Conservation (phyloP, 352 stramenopile genomes). For the Phytopythium chamaehyphon region DNA sequence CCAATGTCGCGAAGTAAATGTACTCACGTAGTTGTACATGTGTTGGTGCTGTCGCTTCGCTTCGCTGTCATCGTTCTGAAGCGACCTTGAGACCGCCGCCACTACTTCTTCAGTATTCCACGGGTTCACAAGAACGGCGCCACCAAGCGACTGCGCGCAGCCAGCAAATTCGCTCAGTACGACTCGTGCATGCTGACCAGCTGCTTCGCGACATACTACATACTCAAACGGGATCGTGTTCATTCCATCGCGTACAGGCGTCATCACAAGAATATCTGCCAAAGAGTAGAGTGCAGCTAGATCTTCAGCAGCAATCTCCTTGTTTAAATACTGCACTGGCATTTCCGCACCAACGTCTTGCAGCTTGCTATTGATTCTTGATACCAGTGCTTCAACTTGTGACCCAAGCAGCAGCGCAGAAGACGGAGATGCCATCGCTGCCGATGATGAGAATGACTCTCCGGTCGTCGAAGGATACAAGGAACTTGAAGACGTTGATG, state of each 20-base stretch:
- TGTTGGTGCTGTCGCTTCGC: slow-evolving; percentile 70
- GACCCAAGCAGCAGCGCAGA: slow-evolving; percentile 69
- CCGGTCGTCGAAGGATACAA: slow-evolving; percentile 3
- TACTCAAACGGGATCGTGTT: slow-evolving; percentile 91
- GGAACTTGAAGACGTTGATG: slow-evolving; percentile 7
- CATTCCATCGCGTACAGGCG: slow-evolving; percentile 88
- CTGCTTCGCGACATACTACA: slow-evolving; percentile 78
- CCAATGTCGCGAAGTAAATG: slow-evolving; percentile 73
- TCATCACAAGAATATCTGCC: slow-evolving; percentile 80
- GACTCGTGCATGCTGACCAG: slow-evolving; percentile 65
- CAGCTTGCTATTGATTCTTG: slow-evolving; percentile 90
- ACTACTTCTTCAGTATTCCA: slow-evolving; percentile 82
- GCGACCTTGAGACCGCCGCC: slow-evolving; percentile 40
- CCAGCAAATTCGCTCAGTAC: slow-evolving; percentile 91
- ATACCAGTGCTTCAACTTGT: slow-evolving; percentile 88
- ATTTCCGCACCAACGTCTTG: slow-evolving; percentile 84
- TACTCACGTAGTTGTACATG: slow-evolving; percentile 82
- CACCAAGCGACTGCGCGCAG: slow-evolving; percentile 81
- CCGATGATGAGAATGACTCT: slow-evolving; percentile 3
- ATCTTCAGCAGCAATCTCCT: slow-evolving; percentile 81
- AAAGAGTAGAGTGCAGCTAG: slow-evolving; percentile 87
- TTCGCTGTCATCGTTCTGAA: slow-evolving; percentile 55
- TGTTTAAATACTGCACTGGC: slow-evolving; percentile 90
- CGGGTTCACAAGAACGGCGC: slow-evolving; percentile 83
- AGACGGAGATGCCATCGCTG: slow-evolving; percentile 12